Evolutionary conservation across 2,329 filamentous ascomycete genomes (phyloP).

Genomic region (Alternaria arbusti): DNA sequence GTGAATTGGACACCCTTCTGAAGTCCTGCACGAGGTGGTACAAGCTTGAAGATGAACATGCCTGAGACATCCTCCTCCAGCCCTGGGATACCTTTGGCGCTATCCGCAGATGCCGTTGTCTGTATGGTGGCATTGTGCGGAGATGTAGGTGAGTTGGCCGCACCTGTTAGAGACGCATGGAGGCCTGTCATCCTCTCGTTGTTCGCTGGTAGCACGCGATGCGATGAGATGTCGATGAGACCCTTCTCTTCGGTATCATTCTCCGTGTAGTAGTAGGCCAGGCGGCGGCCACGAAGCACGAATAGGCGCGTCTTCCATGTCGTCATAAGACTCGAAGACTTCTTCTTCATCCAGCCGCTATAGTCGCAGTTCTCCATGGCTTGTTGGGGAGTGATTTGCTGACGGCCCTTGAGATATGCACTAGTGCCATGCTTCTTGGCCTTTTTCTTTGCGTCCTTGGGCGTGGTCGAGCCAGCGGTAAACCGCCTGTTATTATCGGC

Average conservation of each 20-base stretch:
- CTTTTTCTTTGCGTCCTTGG: constrained; percentile 44
- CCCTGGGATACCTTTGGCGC: constrained; percentile 37
- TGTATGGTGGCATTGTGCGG: constrained; percentile 52
- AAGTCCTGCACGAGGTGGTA: constrained; percentile 85
- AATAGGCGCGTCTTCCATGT: constrained; percentile 99
- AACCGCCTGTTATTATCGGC: constrained; percentile 54
- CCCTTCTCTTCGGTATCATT: constrained; percentile 92
- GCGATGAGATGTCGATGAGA: constrained; percentile 95
- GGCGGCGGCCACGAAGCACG: constrained; percentile 84
- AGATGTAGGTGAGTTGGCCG: constrained; percentile 71
- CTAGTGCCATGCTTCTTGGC: constrained; percentile 95
- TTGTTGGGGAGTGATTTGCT: constrained; percentile 80
- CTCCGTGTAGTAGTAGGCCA: constrained; percentile 97
- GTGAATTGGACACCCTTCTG: constrained; percentile 96
- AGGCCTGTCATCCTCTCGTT: constrained; percentile 88
- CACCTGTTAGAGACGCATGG: constrained; percentile 89
- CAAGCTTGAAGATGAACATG: constrained; percentile 97
- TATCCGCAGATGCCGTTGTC: constrained; percentile 50
- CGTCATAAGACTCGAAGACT: constrained; percentile 92
- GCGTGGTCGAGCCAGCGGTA: constrained; percentile 53
- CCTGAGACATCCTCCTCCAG: constrained; percentile 59
- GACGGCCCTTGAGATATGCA: constrained; percentile 85
- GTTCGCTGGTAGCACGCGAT: constrained; percentile 93
- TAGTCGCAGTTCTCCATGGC: constrained; percentile 89
- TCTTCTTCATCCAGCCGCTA: constrained; percentile 99